Evolutionary conservation across 202 grass and related monocot genomes (phyloP), one percentile per base, ranked within the genome.

Genomic region (Zoysia matrella): DNA sequence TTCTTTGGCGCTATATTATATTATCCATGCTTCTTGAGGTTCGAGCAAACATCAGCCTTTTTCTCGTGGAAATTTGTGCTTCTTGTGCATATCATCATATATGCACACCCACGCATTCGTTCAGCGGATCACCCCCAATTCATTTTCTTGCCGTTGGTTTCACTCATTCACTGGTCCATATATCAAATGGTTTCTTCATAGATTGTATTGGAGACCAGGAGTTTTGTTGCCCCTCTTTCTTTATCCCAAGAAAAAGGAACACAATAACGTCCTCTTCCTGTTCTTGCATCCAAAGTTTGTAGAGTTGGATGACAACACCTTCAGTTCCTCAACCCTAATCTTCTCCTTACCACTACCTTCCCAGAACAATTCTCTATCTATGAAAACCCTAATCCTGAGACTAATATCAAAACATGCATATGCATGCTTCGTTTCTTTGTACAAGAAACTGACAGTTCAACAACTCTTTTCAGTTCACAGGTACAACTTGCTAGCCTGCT

Each of bases 311-410:
- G 70, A 84, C 57, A 80, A 45, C 48, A 50, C 43, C 76, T 18
- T 56, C 2, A 51, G 36, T 47, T 70, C 42, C 6, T 53, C 83
- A 86, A 83, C 79, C 88, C 88, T 90, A 90, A 71, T 74, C 69
- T 75, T 51, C 67, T n/a, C 36, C 8, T 77, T 52, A 36, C 52
- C 54, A 2, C 30, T 41, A 44, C 74, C 49, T 60, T 82, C 18
- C 11, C 62, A 74, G 69, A 74, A 69, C 65, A 73, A 90, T 86
- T 52, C 60, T 72, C 56, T 22, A 42, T 76, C 75, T 65, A 48
- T 39, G 56, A 69, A 91, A 91, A 91, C 90, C 90, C 90, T 91
- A 91, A 83, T 82, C 90, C 90, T 91, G 88, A 77, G 43, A 75
- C 65, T 67, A n/a, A 43, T 15, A 74, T 39, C 39, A 51, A 65